Percentiles rank a stretch among this genome's conserved stretches.
These are phyloP conservation scores for Myxozyma lipomycoides DNA, from an alignment of 805 yeast species.

Conservation along the genomic window DNA sequence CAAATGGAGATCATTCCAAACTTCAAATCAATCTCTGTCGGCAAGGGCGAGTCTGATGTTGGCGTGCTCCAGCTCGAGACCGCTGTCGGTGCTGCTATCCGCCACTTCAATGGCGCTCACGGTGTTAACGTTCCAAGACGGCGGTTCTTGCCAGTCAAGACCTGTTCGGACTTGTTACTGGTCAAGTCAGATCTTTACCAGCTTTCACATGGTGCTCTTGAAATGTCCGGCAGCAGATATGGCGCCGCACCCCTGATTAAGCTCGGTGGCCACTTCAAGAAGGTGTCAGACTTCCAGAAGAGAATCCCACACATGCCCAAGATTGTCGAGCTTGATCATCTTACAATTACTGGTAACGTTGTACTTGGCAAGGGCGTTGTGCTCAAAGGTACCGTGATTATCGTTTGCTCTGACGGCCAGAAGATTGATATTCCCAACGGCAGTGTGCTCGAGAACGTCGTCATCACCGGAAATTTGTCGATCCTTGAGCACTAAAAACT, in stretches of 20 bases:
- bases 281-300: conserved; percentile 83
- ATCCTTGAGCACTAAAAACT: conserved; percentile 75
- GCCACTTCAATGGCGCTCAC: conserved; percentile 90
- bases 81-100: conserved; percentile 98
- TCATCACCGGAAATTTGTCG: conserved; percentile 92
- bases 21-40: conserved; percentile 68
- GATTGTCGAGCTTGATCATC: conserved; percentile 92
- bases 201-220: conserved; percentile 86
- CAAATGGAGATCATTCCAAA: conserved; percentile 95
- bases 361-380: conserved; percentile 83
- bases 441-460: conserved; percentile 89
- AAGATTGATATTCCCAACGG: conserved; percentile 98
- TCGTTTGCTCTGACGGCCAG: conserved; percentile 95
- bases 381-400: conserved; percentile 94
- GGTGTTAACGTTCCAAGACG: conserved; percentile 99
- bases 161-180: conserved; percentile 88
- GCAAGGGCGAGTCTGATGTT: conserved; percentile 28
- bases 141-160: conserved; percentile 96
- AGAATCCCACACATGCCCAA: conserved; percentile 95
- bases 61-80: conserved; percentile 96
- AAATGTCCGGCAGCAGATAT: conserved; percentile 76
- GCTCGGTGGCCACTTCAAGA: conserved; percentile 94
- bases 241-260: conserved; percentile 91
- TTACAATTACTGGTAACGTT: conserved; percentile 96
- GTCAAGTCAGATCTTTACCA: conserved; percentile 93